Percentiles rank a stretch among this genome's conserved stretches.
phyloP scores from a whole-genome alignment of 2,329 filamentous ascomycete genomes.

The Colletotrichum spaethianum region DNA sequence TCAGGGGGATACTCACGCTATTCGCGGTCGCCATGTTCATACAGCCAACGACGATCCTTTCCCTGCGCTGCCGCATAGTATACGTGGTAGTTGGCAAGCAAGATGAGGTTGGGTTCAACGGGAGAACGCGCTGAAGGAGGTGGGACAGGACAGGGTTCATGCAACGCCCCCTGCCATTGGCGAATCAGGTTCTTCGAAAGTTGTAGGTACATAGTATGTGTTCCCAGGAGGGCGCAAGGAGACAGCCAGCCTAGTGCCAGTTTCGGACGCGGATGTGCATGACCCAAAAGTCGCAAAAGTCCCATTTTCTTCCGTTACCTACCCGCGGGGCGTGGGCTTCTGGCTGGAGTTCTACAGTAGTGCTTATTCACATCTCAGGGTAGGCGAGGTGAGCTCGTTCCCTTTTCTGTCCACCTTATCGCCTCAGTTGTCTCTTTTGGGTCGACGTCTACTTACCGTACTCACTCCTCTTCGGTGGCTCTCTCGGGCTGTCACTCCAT shows the following conservation, averaged over 20 bases:
- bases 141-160: neutral
- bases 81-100: no score
- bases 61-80: no score
- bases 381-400: neutral
- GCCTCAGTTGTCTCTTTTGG: neutral
- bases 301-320: neutral
- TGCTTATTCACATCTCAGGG: conserved; percentile 1
- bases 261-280: neutral
- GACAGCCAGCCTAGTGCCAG: neutral
- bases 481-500: neutral
- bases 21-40: no score
- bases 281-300: neutral
- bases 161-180: conserved; percentile 8
- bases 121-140: neutral
- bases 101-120: neutral
- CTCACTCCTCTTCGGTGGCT: no score
- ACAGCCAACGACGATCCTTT: no score
- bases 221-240: conserved; percentile 1
- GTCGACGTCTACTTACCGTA: no score
- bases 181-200: conserved; percentile 22
- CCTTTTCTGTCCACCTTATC: neutral
- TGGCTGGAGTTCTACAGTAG: neutral
- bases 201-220: no score
- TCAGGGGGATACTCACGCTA: neutral
- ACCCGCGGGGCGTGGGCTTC: neutral